Conservation (phyloP, 148 eudicot species). For the Rhododendron williamsianum region DNA sequence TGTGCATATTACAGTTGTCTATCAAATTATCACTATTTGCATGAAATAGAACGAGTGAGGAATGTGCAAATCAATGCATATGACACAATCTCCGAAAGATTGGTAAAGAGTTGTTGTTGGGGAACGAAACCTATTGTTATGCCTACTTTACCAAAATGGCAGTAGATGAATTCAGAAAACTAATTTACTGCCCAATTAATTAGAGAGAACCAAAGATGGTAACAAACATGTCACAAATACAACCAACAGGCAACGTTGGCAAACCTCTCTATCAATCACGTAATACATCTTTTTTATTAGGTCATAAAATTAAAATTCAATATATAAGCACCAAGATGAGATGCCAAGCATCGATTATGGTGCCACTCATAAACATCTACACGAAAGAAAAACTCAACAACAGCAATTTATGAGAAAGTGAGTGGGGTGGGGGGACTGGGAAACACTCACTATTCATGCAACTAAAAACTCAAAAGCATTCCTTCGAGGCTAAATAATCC, state of each 20-base stretch:
- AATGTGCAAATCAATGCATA: neutral
- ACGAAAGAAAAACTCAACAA: neutral
- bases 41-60: neutral
- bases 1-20: neutral
- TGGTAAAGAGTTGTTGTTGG: neutral
- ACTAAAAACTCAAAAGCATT: neutral
- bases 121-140: too few relatives aligned
- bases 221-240: neutral
- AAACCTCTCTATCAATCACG: neutral
- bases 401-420: neutral
- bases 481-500: neutral
- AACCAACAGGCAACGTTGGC: neutral
- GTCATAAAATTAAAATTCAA: neutral
- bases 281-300: neutral
- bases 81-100: neutral
- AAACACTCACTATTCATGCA: neutral
- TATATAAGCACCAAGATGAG: neutral
- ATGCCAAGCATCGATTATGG: neutral
- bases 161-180: neutral
- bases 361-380: neutral
- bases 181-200: neutral
- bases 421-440: neutral
- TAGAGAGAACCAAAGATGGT: neutral
- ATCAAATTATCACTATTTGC: neutral
- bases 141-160: too few relatives aligned